Conservation (phyloP, 2,329 filamentous ascomycete species). For the Drechslerella dactyloides region DNA sequence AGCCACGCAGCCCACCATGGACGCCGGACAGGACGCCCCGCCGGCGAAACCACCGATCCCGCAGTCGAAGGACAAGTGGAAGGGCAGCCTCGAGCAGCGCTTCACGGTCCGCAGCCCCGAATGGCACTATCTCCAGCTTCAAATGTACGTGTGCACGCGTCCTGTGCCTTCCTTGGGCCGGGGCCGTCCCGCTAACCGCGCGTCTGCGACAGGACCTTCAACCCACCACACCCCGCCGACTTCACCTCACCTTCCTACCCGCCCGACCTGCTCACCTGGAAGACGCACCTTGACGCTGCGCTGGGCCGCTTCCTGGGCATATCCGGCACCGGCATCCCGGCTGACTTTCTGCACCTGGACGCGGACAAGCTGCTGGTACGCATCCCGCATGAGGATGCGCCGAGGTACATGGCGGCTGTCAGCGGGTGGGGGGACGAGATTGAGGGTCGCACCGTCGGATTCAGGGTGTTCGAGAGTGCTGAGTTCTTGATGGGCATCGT, state of each 20-base stretch:
- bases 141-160: conserved; percentile 49
- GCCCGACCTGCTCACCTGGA: conserved; percentile 55
- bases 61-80: conserved; percentile 4
- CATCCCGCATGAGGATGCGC: conserved; percentile 68
- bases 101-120: conserved; percentile 53
- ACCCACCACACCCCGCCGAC: conserved; percentile 51
- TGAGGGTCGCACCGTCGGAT: conserved; percentile 54
- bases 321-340: conserved; percentile 69
- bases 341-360: conserved; percentile 73
- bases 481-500: conserved; percentile 54
- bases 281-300: conserved; percentile 61
- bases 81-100: conserved; percentile 32
- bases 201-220: conserved; percentile 51
- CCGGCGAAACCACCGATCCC: neutral
- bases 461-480: conserved; percentile 50
- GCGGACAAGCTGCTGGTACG: conserved; percentile 69
- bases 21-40: neutral
- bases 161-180: neutral
- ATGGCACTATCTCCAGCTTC: conserved; percentile 53
- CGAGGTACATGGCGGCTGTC: conserved; percentile 68
- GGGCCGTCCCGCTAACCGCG: neutral
- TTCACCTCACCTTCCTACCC: conserved; percentile 49
- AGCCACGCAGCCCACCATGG: neutral
- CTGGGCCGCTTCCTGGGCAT: conserved; percentile 73
- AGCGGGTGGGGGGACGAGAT: conserved; percentile 68